A percentile compares a stretch with the other conserved stretches of the same genome.
phyloP scores from a whole-genome alignment of 192 early-diverging fungal genomes.

The Rhizophlyctis rosea region DNA sequence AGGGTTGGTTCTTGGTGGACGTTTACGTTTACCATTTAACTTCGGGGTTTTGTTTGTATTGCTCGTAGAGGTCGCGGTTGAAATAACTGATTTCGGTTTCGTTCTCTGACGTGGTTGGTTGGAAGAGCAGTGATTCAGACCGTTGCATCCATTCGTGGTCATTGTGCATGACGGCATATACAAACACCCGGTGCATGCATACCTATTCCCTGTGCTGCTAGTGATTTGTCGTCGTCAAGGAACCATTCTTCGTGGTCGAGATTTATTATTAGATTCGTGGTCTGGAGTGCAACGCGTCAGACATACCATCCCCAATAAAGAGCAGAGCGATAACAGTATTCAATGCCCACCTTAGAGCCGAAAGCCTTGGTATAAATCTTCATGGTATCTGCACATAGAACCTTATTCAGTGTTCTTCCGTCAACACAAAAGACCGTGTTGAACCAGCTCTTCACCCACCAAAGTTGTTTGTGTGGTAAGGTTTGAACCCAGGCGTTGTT shows the following conservation, averaged over 20 bases:
- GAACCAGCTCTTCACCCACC: slow-evolving; percentile 39
- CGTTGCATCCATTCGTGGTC: not conserved
- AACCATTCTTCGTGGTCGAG: slow-evolving; percentile 70
- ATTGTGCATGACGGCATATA: slow-evolving; percentile 7
- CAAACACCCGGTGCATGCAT: slow-evolving; percentile 8
- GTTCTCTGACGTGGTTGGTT: slow-evolving; percentile 45
- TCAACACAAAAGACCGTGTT: no score
- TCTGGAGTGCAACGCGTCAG: slow-evolving; percentile 37
- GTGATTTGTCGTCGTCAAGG: slow-evolving; percentile 52
- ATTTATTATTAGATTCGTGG: slow-evolving; percentile 85
- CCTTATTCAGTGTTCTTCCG: no score
- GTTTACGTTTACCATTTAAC: slow-evolving; percentile 84
- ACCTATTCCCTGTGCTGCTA: slow-evolving; percentile 63
- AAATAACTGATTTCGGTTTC: slow-evolving; percentile 87
- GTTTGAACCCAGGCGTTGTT: slow-evolving; percentile 61
- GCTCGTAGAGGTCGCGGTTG: slow-evolving; percentile 64
- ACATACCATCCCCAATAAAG: not conserved
- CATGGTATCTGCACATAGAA: slow-evolving; percentile 52
- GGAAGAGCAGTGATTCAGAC: no score
- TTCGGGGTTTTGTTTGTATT: slow-evolving; percentile 71
- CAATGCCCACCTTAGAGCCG: slow-evolving; percentile 59
- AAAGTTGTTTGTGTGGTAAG: slow-evolving; percentile 63
- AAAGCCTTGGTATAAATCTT: slow-evolving; percentile 74
- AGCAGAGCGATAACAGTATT: not conserved
- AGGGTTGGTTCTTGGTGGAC: no score